Evolutionary conservation across 108 stramenopile genomes (phyloP).

Genomic region (Skeletonema costatum): DNA sequence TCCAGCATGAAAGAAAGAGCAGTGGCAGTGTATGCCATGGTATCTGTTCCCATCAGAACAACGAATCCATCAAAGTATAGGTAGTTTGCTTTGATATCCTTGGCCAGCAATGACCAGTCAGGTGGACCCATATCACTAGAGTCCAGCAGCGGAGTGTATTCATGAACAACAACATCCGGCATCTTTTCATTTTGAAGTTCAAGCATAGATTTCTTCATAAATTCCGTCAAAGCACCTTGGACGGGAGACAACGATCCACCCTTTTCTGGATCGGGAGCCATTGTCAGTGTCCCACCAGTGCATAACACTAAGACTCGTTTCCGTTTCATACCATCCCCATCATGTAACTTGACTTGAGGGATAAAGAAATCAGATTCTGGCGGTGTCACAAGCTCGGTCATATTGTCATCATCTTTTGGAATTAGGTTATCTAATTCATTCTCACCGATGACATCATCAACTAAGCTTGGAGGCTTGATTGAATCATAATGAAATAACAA

Average conservation of each 20-base stretch:
- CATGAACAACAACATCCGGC: slow-evolving; percentile 77
- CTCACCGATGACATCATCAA: not conserved
- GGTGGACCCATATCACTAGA: slow-evolving; percentile 89
- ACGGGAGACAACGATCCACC: slow-evolving; percentile 72
- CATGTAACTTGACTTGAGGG: slow-evolving; percentile 59
- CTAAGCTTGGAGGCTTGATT: not conserved
- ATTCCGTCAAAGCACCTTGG: slow-evolving; percentile 76
- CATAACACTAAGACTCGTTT: slow-evolving; percentile 57
- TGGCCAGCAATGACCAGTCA: slow-evolving; percentile 86
- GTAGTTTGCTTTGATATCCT: slow-evolving; percentile 70
- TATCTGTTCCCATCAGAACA: slow-evolving; percentile 96
- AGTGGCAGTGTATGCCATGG: slow-evolving; percentile 95
- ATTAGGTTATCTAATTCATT: slow-evolving; percentile 8
- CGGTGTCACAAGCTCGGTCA: slow-evolving; percentile 32
- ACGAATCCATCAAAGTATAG: slow-evolving; percentile 95
- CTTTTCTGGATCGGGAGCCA: slow-evolving; percentile 71
- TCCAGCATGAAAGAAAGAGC: slow-evolving; percentile 97
- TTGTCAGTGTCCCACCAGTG: slow-evolving; percentile 87
- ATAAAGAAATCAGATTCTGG: slow-evolving; percentile 52
- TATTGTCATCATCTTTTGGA: slow-evolving; percentile 34
- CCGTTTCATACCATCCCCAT: slow-evolving; percentile 50
- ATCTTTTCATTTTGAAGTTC: slow-evolving; percentile 76
- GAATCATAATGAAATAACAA: slow-evolving; percentile 24
- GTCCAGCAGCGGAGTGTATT: slow-evolving; percentile 83
- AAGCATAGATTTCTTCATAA: slow-evolving; percentile 70